Base-by-base conservation (phyloP, 345 rosid species). In the Arabis alpina region DNA sequence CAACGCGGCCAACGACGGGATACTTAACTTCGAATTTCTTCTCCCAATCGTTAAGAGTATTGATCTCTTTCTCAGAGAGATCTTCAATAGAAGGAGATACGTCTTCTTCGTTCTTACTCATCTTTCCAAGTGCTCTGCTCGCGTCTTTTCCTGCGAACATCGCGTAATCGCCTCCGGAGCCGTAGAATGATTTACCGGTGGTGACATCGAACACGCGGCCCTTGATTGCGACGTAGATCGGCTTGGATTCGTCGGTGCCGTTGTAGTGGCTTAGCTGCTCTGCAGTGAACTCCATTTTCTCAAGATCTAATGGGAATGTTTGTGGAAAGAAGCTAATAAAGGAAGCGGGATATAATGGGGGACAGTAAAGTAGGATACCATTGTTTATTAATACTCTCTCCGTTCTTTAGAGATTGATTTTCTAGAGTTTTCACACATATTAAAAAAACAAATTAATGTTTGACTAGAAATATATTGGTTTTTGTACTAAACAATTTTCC, bases 91-190 rank as follows among this genome's bases (percentile, higher is more conserved):
- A 83, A 54, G 91, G 68, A 66, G 74, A 25, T 13, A 93, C 76
- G 50, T 91, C 98, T 54, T 89, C 94, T 3, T 84, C 91, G 72
- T 84, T 87, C 86, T 89, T 93, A 84, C 97, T 93, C 96, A 89
- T 89, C 84, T 93, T 93, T 27, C 90, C 97, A 15, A 92, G 76
- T 6, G 94, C 96, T 71, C 96, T 80, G 85, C 88, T 87, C 11
- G 94, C 88, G 68, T 93, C 98, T 66, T 85, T 90, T 62, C 96
- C 94, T 1, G 96, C 88, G 78, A 90, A 88, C 76, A 87, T 71
- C 45, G 82, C 76, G 79, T 90, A 90, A 15, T 85, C 74, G 43
- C 97, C 96, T 15, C 88, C 92, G 0, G 82, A 77, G 0, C 92
- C 96, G 77, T 90, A 88, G 83, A 93, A 93, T 64, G 97, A 84